Base-by-base conservation (phyloP, 2,329 filamentous ascomycete species). In the Fusarium circinatum region DNA sequence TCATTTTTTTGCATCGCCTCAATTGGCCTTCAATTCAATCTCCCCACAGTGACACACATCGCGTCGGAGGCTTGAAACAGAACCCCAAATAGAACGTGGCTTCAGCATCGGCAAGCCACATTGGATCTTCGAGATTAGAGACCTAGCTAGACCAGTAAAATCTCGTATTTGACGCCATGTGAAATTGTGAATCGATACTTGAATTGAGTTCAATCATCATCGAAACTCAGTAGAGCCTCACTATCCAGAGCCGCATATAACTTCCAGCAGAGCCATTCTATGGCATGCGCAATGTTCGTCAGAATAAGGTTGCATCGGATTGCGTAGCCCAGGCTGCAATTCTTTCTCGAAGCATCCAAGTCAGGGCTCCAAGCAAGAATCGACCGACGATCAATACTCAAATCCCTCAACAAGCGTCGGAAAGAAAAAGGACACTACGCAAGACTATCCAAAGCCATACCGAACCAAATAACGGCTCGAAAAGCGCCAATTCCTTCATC, bases 61-160 rank as follows among this genome's bases (percentile, higher is more conserved):
- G 32, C 38, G 67, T 49, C 32, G 18, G 32, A 55, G 49, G 38
- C 59, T 70, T 65, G 45, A 70, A 52, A 70, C 67, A 70, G 36
- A 65, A 65, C 44, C 28, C 26, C 39, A 45, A 41, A 65, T 58
- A 54, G 58, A 70, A 70, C 45, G n/a, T 69, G 47, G 63, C 63
- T 61, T 61, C 24, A 14, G 28, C 14, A 28, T 38, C 26, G 12
- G 52, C 30, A 44, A 70, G 66, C 66, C 65, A 70, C 67, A 70
- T 48, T 70, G 60, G 41, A 42, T 51, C 41, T 26, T n/a, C 28
- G 42, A 65, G 56, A 70, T 58, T 56, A 41, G 36, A 45, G 24
- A 18, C 47, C 24, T 18, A 6, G 38, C 41, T 42, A 45, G 54
- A 28, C 24, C 55, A 68, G 65, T 60, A 32, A 57, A 30, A 67